Evolutionary conservation across 2,329 filamentous ascomycete genomes (phyloP), one percentile per base, ranked within the genome.

Genomic region (Aspergillus piperis): DNA sequence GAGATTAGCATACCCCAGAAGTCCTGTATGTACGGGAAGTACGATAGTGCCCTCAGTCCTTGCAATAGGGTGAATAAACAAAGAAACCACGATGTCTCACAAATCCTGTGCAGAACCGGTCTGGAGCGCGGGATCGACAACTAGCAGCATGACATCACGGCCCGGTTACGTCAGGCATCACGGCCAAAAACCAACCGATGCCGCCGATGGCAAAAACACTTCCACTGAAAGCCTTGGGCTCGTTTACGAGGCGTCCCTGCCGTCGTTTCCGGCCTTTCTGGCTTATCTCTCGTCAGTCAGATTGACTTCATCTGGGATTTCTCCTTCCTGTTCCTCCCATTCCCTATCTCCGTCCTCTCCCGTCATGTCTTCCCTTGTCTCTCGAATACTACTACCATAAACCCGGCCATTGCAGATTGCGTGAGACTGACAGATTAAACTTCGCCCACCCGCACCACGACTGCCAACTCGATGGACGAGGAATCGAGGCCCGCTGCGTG

Each of bases 381-480:
- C 49, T 49, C 52, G 58, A 60, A 25, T 36, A 36, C 11, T 36
- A 36, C 15, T 30, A 30, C 41, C 59, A 13, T 50, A 54, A 55
- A 57, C 59, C 62, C 60, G 61, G 63, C 50, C 53, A 64, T 63
- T 23, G 39, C 52, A 41, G 21, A 54, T 17, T 36, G 32, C 52
- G 19, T 42, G 23, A 47, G 39, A 55, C n/a, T 44, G 52, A 42
- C 57, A 41, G 48, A 25, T 44, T 27, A 23, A 5, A 41, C 17
- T 32, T 47, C 42, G 19, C 27, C 21, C 23, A 27, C 30, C 50
- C 21, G 59, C 39, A 59, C 66, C 65, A 62, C 63, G 52, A 23
- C n/a, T 19, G 39, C 39, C n/a, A 42, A 19, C 19, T 58, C 60
- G 52, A 75, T 77, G 74, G 75, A 77, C 56, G 72, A 74, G 70